A percentile compares a stretch with the other conserved stretches of the same genome.
phyloP scores from a whole-genome alignment of 1,139 yeast species.

The Scheffersomyces cryptocercus region DNA sequence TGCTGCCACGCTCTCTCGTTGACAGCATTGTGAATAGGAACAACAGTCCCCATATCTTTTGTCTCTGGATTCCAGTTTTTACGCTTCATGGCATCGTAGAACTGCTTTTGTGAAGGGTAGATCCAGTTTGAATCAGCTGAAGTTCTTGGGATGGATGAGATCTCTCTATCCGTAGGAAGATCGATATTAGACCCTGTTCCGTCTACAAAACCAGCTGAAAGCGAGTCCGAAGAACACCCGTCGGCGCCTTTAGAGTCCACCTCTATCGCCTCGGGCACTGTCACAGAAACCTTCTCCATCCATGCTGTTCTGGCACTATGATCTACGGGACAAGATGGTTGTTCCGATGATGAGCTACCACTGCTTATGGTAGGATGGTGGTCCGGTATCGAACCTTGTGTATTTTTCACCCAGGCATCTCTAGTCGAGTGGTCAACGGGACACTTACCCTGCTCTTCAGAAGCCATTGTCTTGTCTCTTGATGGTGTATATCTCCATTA shows the following conservation, averaged over 20 bases:
- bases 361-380: constrained; percentile 3
- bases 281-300: constrained; percentile 29
- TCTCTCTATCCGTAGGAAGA: constrained; percentile 68
- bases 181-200: constrained; percentile 26
- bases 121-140: constrained; percentile 73
- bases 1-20: constrained; percentile 93
- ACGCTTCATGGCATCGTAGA: constrained; percentile 89
- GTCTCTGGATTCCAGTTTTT: constrained; percentile 86
- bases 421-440: constrained; percentile 71
- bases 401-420: constrained; percentile 50
- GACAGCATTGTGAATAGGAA: constrained; percentile 92
- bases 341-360: constrained; percentile 4
- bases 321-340: constrained; percentile 29
- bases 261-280: constrained; percentile 40
- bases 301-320: constrained; percentile 22
- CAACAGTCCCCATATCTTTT: constrained; percentile 83
- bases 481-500: not conserved
- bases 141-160: constrained; percentile 85
- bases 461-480: not conserved
- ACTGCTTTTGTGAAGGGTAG: constrained; percentile 94
- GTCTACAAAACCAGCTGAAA: constrained; percentile 16
- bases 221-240: constrained; percentile 49
- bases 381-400: constrained; percentile 3
- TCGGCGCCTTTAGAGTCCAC: constrained; percentile 26
- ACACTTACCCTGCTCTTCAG: constrained; percentile 45